These are phyloP conservation scores for Trichoderma cornu-damae DNA, from an alignment of 2,329 filamentous ascomycete genomes.

Conservation along the genomic window DNA sequence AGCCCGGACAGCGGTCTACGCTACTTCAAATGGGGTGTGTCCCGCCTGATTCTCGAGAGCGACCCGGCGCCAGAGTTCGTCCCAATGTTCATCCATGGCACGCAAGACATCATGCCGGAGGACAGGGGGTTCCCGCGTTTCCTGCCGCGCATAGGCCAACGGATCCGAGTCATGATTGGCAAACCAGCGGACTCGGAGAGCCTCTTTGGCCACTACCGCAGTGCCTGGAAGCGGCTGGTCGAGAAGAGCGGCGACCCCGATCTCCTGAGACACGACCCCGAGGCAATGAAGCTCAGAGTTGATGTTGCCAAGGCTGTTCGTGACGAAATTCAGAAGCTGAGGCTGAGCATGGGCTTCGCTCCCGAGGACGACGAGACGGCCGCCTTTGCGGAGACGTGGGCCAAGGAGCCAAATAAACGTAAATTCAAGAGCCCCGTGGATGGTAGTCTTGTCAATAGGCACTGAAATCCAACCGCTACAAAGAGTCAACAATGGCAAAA, in stretches of 20 bases:
- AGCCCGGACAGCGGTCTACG: constrained; percentile 71
- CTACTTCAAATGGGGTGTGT: constrained; percentile 98
- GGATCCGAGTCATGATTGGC: constrained; percentile 71
- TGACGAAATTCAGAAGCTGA: constrained; percentile 72
- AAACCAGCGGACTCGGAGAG: constrained; percentile 67
- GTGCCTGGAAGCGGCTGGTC: constrained; percentile 66
- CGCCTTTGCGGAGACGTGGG: constrained; percentile 77
- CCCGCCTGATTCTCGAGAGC: constrained; percentile 82
- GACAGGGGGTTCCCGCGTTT: constrained; percentile 72
- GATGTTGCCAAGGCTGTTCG: constrained; percentile 77
- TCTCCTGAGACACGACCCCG: constrained; percentile 39
- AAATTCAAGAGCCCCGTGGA: constrained; percentile 52
- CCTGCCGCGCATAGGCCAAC: constrained; percentile 67
- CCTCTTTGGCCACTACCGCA: constrained; percentile 71
- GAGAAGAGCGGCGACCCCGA: constrained; percentile 44
- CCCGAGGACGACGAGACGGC: constrained; percentile 73
- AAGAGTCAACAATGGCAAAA: constrained; percentile 4
- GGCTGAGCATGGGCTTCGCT: constrained; percentile 64
- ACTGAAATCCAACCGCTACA: constrained; percentile 23
- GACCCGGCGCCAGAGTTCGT: constrained; percentile 83
- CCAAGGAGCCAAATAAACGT: constrained; percentile 44
- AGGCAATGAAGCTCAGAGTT: constrained; percentile 65
- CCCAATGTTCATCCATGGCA: constrained; percentile 91
- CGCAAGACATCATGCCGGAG: constrained; percentile 84
- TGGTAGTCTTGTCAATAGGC: constrained; percentile 45